Base-by-base conservation (phyloP, 306 rosid species). In the Spatholobus suberectus region DNA sequence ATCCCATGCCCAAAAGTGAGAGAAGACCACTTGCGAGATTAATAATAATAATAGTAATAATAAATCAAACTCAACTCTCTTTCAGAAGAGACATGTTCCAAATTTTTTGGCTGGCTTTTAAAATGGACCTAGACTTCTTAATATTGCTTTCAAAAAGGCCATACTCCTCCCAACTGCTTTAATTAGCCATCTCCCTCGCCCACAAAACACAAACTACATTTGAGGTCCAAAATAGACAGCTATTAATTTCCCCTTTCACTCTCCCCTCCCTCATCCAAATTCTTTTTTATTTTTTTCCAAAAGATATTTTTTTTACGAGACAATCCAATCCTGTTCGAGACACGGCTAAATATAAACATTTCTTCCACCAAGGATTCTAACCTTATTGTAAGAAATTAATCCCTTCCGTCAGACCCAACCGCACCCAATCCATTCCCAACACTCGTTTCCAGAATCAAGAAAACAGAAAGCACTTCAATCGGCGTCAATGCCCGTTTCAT, bases 101-200 rank as follows among this genome's bases (percentile, higher is more conserved):
- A 20, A 70, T 37, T 12, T 72, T 75, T 15, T 65, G 86, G 88
- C 73, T 40, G 54, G 84, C 75, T 81, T 83, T 85, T 9, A 83
- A 81, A 65, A 62, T 79, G 51, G 35, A 72, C 83, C 55, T 81
- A 32, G 20, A 52, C 83, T 12, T 76, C 7, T 85, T 76, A 77
- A 75, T 75, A 67, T 44, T 81, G 18, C 20, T 73, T 78, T 73
- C 6, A 82, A 72, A 82, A 51, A 70, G 34, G 55, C 80, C 80
- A 82, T 73, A 35, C 77, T 38, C 47, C 79, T 84, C 68, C 84
- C 81, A 87, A 78, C 86, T 21, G 76, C 71, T 70, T 84, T 52
- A 57, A 72, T 74, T 79, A 76, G 51, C 46, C 62, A 51, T 62
- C 47, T 35, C 75, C 67, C 73, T 70, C 23, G 20, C 85, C 78